Evolutionary conservation across 176 grass and related monocot genomes (phyloP), one percentile per base, ranked within the genome.

Genomic region (Musa itinerans): DNA sequence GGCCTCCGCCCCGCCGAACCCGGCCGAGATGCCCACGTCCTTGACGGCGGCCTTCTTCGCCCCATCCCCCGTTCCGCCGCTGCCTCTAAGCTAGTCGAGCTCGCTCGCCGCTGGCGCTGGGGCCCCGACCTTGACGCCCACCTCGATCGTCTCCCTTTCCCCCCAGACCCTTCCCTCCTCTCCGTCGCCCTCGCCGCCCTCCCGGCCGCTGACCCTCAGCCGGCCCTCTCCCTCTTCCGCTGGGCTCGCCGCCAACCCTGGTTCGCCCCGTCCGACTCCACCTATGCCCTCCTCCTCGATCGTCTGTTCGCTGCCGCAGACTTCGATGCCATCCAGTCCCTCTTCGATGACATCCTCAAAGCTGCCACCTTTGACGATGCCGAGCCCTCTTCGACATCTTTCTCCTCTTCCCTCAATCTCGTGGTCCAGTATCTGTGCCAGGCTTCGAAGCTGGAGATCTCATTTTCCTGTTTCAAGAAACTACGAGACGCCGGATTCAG

Each of bases 381-480:
- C 24, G 50, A 56, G 65, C 25, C 9, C 27, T 81, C 50, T 19
- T 72, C 11, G 17, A 12, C 20, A 12, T n/a, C 56, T 50, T 93
- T 93, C 53, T 83, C 90, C 25, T 82, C 79, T 52, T 89, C 90
- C 61, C 52, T 93, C 74, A 91, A 91, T 75, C 72, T 79, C 24
- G 74, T 86, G 7, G 65, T 94, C 72, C 84, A 85, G 54, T 83
- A 83, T 43, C 84, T 98, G 7, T 66, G 88, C 68, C 71, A 63
- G 54, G 79, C 80, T 8, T 82, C 86, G 51, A 78, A 91, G 56
- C 88, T 94, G 25, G 90, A 94, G 75, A 84, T 88, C 16, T 79
- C 88, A 2, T 98, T 91, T 79, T 84, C 85, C 61, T 98, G 82
- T 81, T 98, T 98, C 81, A 98, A 98, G 82, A 89, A 88, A 61